A percentile compares a stretch with the other conserved stretches of the same genome.
Conservation (phyloP, 208 protist species). For the Crithidia bombi region DNA sequence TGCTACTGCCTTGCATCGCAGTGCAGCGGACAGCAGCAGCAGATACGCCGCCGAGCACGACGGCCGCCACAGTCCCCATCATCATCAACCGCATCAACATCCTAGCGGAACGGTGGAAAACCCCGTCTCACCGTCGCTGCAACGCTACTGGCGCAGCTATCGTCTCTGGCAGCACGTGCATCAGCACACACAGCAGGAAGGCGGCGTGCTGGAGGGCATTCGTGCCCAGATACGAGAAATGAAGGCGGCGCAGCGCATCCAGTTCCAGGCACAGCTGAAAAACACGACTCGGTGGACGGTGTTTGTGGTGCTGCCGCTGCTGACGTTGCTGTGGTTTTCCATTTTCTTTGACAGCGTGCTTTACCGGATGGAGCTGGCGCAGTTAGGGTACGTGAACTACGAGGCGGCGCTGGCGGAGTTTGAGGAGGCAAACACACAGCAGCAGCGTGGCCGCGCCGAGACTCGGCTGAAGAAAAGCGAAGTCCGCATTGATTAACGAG, state of each 20-base stretch:
- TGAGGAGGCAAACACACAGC: not conserved
- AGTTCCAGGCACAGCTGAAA: conserved; percentile 23
- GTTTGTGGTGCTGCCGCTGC: conserved; percentile 39
- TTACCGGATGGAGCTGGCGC: conserved; percentile 37
- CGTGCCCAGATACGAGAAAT: conserved; percentile 13
- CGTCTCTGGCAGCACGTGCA: conserved; percentile 21
- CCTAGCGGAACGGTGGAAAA: not conserved
- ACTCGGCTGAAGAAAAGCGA: conserved; percentile 1
- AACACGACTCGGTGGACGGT: conserved; percentile 27
- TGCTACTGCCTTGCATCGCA: too few relatives aligned
- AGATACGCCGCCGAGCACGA: too few relatives aligned
- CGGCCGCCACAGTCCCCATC: not conserved
- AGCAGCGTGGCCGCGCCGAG: not conserved
- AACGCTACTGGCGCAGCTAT: conserved; percentile 32
- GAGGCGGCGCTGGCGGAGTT: conserved; percentile 32
- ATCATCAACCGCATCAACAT: not conserved
- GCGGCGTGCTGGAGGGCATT: conserved; percentile 9
- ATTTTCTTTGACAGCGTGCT: conserved; percentile 30
- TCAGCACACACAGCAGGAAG: conserved; percentile 15
- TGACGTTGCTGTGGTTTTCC: conserved; percentile 27
- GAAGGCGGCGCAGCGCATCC: conserved; percentile 13
- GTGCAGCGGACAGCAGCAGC: too few relatives aligned
- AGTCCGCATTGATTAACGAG: not conserved
- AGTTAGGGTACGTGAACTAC: conserved; percentile 37
- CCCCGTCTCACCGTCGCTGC: conserved; percentile 1